phyloP scores from a whole-genome alignment of 345 rosid genomes.

The Brassica juncea region DNA sequence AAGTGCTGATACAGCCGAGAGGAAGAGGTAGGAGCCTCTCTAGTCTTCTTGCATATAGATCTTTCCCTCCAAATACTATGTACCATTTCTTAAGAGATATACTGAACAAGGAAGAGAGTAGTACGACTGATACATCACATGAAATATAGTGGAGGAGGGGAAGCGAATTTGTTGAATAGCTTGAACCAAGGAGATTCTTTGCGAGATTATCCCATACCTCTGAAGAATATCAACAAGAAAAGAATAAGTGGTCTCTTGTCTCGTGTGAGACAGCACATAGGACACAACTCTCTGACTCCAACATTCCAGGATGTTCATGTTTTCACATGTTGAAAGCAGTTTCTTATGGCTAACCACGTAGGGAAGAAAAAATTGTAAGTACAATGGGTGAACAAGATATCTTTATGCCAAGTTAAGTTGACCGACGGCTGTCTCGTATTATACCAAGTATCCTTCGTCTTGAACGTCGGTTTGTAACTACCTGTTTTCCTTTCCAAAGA shows the following conservation, averaged over 20 bases:
- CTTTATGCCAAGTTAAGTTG: background rate
- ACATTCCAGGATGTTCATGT: background rate
- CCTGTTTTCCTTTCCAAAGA: background rate
- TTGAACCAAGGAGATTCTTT: background rate
- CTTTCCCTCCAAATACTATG: background rate
- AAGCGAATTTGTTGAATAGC: background rate
- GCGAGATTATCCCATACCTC: background rate
- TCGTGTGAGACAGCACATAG: background rate
- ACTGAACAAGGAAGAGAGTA: background rate
- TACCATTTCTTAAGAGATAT: background rate
- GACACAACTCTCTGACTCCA: background rate
- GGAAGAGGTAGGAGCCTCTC: background rate
- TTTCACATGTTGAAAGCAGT: background rate
- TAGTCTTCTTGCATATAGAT: background rate
- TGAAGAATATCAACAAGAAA: background rate
- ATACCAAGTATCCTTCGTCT: background rate
- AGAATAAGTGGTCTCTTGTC: background rate
- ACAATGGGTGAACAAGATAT: background rate
- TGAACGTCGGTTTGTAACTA: background rate
- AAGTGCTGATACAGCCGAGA: background rate
- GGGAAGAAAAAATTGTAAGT: background rate
- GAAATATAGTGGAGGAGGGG: background rate
- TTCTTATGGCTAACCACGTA: background rate
- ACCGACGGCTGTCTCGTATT: background rate
- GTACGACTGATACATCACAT: background rate